These are phyloP conservation scores for Salix caprea DNA, from an alignment of 345 rosid genomes.

Conservation along the genomic window DNA sequence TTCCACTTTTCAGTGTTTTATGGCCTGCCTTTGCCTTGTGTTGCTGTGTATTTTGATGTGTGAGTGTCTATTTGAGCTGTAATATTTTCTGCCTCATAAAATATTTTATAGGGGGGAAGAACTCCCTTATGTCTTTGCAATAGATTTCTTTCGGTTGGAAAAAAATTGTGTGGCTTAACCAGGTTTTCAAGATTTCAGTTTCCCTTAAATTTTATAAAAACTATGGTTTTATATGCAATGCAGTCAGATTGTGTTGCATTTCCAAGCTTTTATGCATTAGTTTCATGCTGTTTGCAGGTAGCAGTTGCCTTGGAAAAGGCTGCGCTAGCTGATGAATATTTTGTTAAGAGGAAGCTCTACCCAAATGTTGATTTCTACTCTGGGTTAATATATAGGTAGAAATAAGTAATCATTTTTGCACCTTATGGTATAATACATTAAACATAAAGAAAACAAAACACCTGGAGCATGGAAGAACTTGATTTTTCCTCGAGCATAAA, in stretches of 20 bases:
- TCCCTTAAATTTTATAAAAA: not conserved
- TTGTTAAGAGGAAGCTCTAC: slow-evolving; percentile 82
- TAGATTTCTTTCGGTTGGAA: not conserved
- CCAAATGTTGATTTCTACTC: slow-evolving; percentile 99
- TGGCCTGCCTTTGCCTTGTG: not conserved
- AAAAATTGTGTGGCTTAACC: not conserved
- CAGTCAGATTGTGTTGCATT: not conserved
- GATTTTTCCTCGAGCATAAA: not conserved
- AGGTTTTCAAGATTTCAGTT: not conserved
- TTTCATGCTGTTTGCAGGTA: slow-evolving; percentile 45
- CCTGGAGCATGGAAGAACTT: not conserved
- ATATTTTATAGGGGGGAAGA: too few relatives aligned
- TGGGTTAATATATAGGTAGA: slow-evolving; percentile 84
- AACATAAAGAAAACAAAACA: not conserved
- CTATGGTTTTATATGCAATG: not conserved
- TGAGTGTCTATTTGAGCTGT: not conserved
- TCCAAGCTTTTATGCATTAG: slow-evolving; percentile 1
- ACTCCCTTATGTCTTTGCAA: not conserved
- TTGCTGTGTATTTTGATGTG: not conserved
- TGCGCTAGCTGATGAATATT: slow-evolving; percentile 88
- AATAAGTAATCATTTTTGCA: not conserved
- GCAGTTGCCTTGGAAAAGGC: slow-evolving; percentile 96
- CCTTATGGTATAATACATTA: not conserved
- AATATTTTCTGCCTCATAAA: too few relatives aligned
- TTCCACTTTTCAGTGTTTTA: not conserved